These are phyloP conservation scores for Fusarium verrucosum DNA, from an alignment of 2,329 filamentous ascomycete species.

Conservation along the genomic window DNA sequence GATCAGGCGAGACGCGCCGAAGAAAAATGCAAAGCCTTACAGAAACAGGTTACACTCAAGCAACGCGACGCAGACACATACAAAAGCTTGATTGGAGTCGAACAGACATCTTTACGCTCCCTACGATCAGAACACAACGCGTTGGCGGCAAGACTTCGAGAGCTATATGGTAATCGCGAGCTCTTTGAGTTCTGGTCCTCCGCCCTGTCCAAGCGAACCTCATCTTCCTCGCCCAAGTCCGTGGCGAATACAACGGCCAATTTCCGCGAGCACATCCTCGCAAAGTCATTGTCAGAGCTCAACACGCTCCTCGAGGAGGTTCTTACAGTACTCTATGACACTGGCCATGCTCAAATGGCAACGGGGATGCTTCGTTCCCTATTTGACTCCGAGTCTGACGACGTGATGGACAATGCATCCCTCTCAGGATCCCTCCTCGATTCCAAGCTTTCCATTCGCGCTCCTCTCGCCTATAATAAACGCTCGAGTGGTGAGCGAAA, in stretches of 20 bases:
- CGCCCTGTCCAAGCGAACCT: slow-evolving; percentile 20
- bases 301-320: slow-evolving; percentile 26
- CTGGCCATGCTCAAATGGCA: slow-evolving; percentile 19
- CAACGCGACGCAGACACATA: slow-evolving; percentile 3
- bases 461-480: slow-evolving; percentile 29
- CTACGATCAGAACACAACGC: not conserved
- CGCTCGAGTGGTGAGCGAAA: slow-evolving; percentile 37
- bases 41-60: slow-evolving; percentile 12
- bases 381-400: slow-evolving; percentile 17
- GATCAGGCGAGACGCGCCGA: not conserved
- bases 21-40: slow-evolving; percentile 1
- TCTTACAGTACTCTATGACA: slow-evolving; percentile 27
- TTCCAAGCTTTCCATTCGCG: slow-evolving; percentile 11
- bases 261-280: slow-evolving; percentile 30
- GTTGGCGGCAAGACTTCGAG: not conserved
- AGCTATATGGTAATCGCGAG: slow-evolving; percentile 22
- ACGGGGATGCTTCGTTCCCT: slow-evolving; percentile 33
- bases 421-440: slow-evolving; percentile 9
- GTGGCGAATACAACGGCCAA: slow-evolving; percentile 1
- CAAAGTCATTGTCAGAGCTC: slow-evolving; percentile 30
- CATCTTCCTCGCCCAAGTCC: slow-evolving; percentile 10
- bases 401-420: not conserved
- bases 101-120: not conserved
- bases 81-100: not conserved
- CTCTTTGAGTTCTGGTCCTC: slow-evolving; percentile 36